Evolutionary conservation across 371 early-diverging fungal species (phyloP), one percentile per base, ranked within the genome.

Genomic region (Rhizopus stolonifer): DNA sequence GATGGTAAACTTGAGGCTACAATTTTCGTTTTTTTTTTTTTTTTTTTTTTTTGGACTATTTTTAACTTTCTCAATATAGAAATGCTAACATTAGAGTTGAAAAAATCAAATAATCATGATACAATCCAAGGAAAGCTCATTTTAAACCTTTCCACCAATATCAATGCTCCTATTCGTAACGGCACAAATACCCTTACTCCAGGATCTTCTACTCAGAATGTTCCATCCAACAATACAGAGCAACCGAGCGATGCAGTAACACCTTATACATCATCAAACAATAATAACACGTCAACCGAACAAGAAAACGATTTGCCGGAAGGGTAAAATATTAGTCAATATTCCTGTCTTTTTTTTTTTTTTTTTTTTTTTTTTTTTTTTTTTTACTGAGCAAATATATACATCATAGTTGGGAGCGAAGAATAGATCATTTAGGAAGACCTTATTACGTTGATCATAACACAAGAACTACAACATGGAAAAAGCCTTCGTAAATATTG

Each of bases 81-180:
- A 70, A 90, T 91, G 86, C 69, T 94, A 13, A 92, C 89, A 0
- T 75, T 88, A 55, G 93, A 93, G 52, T 72, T 94, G 52, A 89
- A 90, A 55, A 92, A 91, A 64, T 86, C 89, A 4, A 89, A 85
- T 59, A 78, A 77, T 39, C 83, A 82, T 56, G 94, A 94, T 36
- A 70, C 80, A 3, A 89, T 94, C n/a, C 88, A 89, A 49, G 96
- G 96, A 45, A 89, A 93, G 51, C 72, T 92, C 15, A 85, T 87
- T 43, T 61, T 88, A 50, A 88, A 84, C 53, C 64, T 89, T 43
- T 80, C 87, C 15, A 84, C 87, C 48, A 82, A 83, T 57, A 74
- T 72, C 29, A 77, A 69, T 61, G 69, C 67, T 2, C 65, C 69
- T 46, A 73, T 72, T 34, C 65, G 72, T 31, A 65, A 70, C 32